Conservation (phyloP, 495 filamentous ascomycete species). For the Neurospora sp. region DNA sequence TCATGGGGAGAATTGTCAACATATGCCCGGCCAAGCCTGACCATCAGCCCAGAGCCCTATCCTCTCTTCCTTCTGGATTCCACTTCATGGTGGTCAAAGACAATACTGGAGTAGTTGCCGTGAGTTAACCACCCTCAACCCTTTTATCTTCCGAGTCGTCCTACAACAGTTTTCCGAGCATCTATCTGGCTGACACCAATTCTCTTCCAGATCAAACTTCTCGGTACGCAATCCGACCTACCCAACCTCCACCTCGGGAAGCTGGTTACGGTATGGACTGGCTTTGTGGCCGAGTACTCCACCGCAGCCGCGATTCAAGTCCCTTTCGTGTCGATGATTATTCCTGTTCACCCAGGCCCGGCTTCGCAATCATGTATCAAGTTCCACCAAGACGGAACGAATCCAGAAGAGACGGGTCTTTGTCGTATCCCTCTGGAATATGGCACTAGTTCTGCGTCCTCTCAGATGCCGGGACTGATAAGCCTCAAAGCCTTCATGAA, state of each 20-base stretch:
- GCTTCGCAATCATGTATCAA: constrained; percentile 32
- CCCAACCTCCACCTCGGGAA: constrained; percentile 30
- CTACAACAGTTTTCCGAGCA: no score
- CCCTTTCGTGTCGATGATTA: constrained; percentile 9
- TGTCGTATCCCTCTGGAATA: constrained; percentile 39
- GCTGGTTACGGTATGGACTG: constrained; percentile 34
- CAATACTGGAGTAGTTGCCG: constrained; percentile 45
- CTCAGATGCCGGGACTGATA: constrained; percentile 38
- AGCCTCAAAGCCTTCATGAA: constrained; percentile 44
- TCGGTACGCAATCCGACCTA: constrained; percentile 19
- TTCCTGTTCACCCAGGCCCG: constrained; percentile 19
- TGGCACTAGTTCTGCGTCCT: constrained; percentile 14
- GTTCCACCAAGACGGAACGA: constrained; percentile 32
- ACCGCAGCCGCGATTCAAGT: background rate
- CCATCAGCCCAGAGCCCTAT: constrained; percentile 11
- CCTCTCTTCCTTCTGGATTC: constrained; percentile 28
- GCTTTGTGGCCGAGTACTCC: constrained; percentile 22
- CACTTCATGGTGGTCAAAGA: constrained; percentile 49
- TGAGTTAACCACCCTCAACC: constrained; percentile 14
- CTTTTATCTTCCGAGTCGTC: background rate
- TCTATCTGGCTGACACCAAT: background rate
- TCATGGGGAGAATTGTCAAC: constrained; percentile 53
- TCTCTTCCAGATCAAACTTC: constrained; percentile 31
- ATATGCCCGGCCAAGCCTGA: constrained; percentile 36
- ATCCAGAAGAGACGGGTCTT: constrained; percentile 27